Conservation (phyloP, 2,329 filamentous ascomycete genomes). For the Hymenoscyphus infarciens region DNA sequence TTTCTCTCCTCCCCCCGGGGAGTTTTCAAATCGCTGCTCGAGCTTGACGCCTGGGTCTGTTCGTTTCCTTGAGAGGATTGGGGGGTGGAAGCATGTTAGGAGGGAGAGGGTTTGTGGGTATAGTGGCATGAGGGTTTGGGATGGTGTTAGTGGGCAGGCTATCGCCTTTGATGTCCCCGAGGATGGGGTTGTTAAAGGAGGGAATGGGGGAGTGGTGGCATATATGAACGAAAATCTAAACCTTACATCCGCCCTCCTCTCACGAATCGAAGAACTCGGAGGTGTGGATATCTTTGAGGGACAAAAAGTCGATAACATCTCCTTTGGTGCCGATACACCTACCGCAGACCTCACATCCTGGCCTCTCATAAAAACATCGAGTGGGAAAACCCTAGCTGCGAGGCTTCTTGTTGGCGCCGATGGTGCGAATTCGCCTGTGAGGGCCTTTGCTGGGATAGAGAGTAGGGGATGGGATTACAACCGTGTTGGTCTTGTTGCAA, state of each 20-base stretch:
- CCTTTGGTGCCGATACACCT: constrained; percentile 65
- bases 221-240: constrained; percentile 98
- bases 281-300: constrained; percentile 70
- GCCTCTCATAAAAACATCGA: constrained; percentile 75
- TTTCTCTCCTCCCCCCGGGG: constrained; percentile 62
- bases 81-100: constrained; percentile 78
- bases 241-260: constrained; percentile 73
- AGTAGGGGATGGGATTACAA: constrained; percentile 91
- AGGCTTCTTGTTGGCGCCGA: constrained; percentile 89
- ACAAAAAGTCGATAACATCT: constrained; percentile 75
- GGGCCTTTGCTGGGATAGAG: constrained; percentile 81
- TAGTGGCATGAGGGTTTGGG: constrained; percentile 98
- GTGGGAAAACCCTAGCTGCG: constrained; percentile 64
- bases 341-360: constrained; percentile 77
- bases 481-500: constrained; percentile 87
- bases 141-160: constrained; percentile 80
- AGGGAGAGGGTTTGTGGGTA: constrained; percentile 76
- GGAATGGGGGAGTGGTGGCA: constrained; percentile 66
- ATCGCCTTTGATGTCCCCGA: constrained; percentile 72
- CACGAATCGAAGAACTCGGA: constrained; percentile 65
- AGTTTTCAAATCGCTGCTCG: constrained; percentile 92
- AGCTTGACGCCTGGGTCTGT: constrained; percentile 88
- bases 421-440: constrained; percentile 90
- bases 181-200: constrained; percentile 54
- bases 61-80: constrained; percentile 76